A percentile compares a stretch with the other conserved stretches of the same genome.
Evolutionary conservation across 1,139 yeast species (phyloP).

Genomic region (Pichia kudriavzevii): DNA sequence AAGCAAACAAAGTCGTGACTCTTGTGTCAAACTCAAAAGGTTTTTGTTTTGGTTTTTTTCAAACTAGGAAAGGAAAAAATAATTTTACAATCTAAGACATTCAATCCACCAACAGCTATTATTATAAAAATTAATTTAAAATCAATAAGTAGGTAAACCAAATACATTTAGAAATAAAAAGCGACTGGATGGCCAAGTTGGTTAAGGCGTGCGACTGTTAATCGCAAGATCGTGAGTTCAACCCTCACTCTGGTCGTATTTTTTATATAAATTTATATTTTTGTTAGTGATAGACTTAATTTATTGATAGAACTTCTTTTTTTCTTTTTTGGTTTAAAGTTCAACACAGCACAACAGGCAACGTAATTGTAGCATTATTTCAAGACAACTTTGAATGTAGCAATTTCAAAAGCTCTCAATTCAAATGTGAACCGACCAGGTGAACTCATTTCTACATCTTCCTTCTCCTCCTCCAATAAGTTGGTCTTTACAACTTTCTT

Average conservation of each 20-base stretch:
- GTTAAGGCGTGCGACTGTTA: constrained; percentile 21
- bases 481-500: constrained; percentile 52
- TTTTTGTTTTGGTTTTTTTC: no score
- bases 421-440: constrained; percentile 36
- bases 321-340: no score
- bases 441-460: constrained; percentile 31
- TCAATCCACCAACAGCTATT: no score
- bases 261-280: constrained; percentile 2
- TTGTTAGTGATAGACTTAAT: no score
- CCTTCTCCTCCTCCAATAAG: constrained; percentile 60
- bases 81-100: no score
- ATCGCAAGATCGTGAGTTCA: constrained; percentile 21
- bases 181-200: constrained; percentile 19
- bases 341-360: no score
- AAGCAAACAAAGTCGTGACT: no score
- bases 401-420: constrained; percentile 74
- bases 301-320: no score
- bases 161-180: background rate
- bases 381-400: constrained; percentile 45
- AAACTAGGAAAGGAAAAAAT: no score
- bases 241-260: constrained; percentile 18
- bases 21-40: no score
- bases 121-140: background rate
- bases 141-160: background rate
- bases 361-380: no score